A percentile compares a stretch with the other conserved stretches of the same genome.
Evolutionary conservation across 108 stramenopile genomes (phyloP).

Genomic region (Epithemia pelagica): DNA sequence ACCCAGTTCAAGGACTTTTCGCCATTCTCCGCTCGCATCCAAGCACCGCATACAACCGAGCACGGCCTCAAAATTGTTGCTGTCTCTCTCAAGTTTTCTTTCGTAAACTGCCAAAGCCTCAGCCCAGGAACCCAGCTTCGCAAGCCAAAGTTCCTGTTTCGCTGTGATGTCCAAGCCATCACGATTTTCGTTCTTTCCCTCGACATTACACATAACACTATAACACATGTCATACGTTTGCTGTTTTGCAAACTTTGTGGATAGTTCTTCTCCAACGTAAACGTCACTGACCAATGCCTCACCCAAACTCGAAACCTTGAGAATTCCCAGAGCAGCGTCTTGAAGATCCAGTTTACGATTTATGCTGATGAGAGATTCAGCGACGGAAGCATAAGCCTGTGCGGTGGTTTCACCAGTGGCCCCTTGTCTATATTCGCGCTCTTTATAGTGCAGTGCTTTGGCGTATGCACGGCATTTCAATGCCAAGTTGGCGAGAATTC

Average conservation of each 20-base stretch:
- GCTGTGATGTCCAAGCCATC: conserved; percentile 34
- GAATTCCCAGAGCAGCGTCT: conserved; percentile 93
- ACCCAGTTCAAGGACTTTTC: conserved; percentile 76
- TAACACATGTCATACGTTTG: conserved; percentile 54
- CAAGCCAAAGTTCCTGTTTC: conserved; percentile 86
- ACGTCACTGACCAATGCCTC: conserved; percentile 6
- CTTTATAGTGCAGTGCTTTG: conserved; percentile 93
- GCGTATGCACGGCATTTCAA: conserved; percentile 96
- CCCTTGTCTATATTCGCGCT: conserved; percentile 76
- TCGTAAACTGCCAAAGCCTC: conserved; percentile 86
- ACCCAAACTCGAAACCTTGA: conserved; percentile 84
- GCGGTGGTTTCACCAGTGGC: too few species aligned
- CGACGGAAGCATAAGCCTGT: conserved; percentile 69
- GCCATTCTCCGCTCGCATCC: conserved; percentile 93
- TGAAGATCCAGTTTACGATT: conserved; percentile 96
- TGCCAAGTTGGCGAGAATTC: conserved; percentile 84
- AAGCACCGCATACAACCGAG: conserved; percentile 94
- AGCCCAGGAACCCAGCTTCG: conserved; percentile 94
- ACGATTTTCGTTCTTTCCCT: conserved; percentile 22
- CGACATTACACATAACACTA: conserved; percentile 57
- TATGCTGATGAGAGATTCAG: conserved; percentile 92
- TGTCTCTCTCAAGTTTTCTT: conserved; percentile 65
- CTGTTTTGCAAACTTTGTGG: conserved; percentile 20
- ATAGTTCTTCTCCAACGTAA: conserved; percentile 12
- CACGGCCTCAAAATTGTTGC: conserved; percentile 73